Conservation (phyloP, 805 yeast genomes). For the Wickerhamomyces silvicola region DNA sequence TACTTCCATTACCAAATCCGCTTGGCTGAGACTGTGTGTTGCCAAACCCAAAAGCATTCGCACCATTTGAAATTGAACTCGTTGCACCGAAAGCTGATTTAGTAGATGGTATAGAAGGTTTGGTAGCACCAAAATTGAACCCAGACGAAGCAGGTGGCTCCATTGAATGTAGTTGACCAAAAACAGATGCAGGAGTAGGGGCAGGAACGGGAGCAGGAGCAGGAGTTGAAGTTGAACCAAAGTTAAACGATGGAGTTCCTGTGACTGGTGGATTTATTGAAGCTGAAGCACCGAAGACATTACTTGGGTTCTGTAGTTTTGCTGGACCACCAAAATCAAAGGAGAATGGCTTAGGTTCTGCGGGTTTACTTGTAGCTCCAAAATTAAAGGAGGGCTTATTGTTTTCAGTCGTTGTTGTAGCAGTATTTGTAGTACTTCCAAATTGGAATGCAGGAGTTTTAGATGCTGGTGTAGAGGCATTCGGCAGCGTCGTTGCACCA, state of each 20-base stretch:
- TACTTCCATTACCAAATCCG: too few species aligned
- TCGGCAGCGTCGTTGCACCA: slow-evolving; percentile 6
- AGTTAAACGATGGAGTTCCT: slow-evolving; percentile 10
- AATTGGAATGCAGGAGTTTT: too few species aligned
- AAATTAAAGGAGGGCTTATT: slow-evolving; percentile 1
- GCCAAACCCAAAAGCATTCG: not conserved
- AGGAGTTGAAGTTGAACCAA: slow-evolving; percentile 17
- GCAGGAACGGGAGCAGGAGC: slow-evolving; percentile 11
- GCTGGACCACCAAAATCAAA: slow-evolving; percentile 15
- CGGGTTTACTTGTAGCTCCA: slow-evolving; percentile 4
- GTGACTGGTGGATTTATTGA: slow-evolving; percentile 1
- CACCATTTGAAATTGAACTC: not conserved
- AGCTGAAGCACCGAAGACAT: slow-evolving; percentile 8
- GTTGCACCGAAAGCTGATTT: too few species aligned
- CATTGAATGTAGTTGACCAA: slow-evolving; percentile 6
- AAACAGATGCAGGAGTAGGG: slow-evolving; percentile 2
- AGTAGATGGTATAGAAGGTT: slow-evolving; percentile 6
- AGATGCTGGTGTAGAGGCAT: not conserved
- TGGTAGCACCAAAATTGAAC: slow-evolving; percentile 9
- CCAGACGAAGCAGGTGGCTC: not conserved
- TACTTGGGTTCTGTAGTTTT: slow-evolving; percentile 6
- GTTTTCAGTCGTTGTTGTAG: not conserved
- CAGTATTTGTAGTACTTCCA: too few species aligned
- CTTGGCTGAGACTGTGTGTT: too few species aligned
- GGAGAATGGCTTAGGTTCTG: not conserved